A percentile compares a stretch with the other conserved stretches of the same genome.
Evolutionary conservation across 768 basidiomycete species (phyloP).

Genomic region (Boletus sensibilis): DNA sequence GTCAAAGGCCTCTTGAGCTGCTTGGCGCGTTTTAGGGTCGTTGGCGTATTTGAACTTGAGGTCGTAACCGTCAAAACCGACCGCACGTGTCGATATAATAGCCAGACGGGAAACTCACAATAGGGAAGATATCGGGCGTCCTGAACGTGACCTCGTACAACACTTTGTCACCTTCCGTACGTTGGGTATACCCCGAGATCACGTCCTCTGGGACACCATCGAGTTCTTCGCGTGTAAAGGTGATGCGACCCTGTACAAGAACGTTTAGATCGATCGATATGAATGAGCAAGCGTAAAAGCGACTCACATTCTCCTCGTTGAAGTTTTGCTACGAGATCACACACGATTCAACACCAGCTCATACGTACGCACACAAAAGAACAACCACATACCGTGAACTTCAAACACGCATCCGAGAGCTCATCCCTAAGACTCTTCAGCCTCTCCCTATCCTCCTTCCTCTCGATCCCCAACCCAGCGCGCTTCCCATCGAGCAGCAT

Average conservation of each 20-base stretch:
- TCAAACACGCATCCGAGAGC: conserved; percentile 70
- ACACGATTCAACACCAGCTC: not conserved
- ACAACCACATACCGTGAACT: conserved; percentile 61
- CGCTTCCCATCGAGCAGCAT: conserved; percentile 78
- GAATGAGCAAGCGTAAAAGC: not conserved
- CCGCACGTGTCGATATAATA: not conserved
- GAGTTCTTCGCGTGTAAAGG: conserved; percentile 71
- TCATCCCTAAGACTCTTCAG: conserved; percentile 70
- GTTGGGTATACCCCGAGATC: conserved; percentile 71
- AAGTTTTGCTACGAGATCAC: conserved; percentile 66
- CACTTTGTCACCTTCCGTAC: conserved; percentile 54
- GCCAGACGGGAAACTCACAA: conserved; percentile 44
- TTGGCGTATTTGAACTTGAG: conserved; percentile 77
- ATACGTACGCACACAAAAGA: not conserved
- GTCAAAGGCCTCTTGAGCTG: conserved; percentile 67
- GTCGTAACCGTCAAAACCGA: not conserved
- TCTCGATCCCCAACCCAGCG: conserved; percentile 72
- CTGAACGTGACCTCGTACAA: conserved; percentile 77
- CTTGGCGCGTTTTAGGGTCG: conserved; percentile 63
- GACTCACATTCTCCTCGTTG: conserved; percentile 77
- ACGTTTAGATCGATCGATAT: conserved; percentile 2
- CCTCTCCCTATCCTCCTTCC: conserved; percentile 51
- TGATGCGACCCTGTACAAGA: conserved; percentile 49
- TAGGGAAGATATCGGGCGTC: conserved; percentile 77
- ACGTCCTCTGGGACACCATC: conserved; percentile 82